These are phyloP conservation scores for Penicillium oxalicum DNA, from an alignment of 2,329 filamentous ascomycete genomes.

Conservation along the genomic window DNA sequence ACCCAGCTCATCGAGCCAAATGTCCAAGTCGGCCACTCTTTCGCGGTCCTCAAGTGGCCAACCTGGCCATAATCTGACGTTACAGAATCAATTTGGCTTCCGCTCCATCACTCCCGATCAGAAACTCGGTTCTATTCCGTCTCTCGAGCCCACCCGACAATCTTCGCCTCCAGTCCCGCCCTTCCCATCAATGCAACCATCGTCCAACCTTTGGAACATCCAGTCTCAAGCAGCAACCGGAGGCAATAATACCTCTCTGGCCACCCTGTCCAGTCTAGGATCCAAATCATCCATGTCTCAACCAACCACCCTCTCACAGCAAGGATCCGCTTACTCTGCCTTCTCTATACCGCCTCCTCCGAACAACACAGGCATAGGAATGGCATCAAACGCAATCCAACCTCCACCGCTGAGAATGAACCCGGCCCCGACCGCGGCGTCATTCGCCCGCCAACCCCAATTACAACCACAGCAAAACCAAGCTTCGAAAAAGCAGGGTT, in stretches of 20 bases:
- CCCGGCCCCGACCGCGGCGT: conserved; percentile 7
- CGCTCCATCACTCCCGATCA: conserved; percentile 51
- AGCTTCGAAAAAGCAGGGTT: conserved; percentile 35
- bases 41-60: conserved; percentile 39
- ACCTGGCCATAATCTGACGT: conserved; percentile 14
- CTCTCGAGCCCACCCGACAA: conserved; percentile 40
- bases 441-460: conserved; percentile 22
- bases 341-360: conserved; percentile 41
- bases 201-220: conserved; percentile 20
- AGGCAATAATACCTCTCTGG: conserved; percentile 16
- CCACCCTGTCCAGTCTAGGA: conserved; percentile 23
- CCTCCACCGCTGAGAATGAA: conserved; percentile 13
- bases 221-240: conserved; percentile 13
- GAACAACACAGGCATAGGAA: conserved; percentile 4
- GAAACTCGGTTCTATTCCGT: conserved; percentile 43
- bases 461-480: conserved; percentile 13
- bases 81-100: conserved; percentile 21
- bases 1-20: conserved; percentile 23
- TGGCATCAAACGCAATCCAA: conserved; percentile 17
- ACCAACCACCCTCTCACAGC: conserved; percentile 11
- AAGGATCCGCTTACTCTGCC: conserved; percentile 28
- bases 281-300: conserved; percentile 13
- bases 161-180: conserved; percentile 22
- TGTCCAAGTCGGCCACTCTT: conserved; percentile 33
- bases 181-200: conserved; percentile 28